Evolutionary conservation across 441 rosid species (phyloP).

Genomic region (Adansonia gregorii): DNA sequence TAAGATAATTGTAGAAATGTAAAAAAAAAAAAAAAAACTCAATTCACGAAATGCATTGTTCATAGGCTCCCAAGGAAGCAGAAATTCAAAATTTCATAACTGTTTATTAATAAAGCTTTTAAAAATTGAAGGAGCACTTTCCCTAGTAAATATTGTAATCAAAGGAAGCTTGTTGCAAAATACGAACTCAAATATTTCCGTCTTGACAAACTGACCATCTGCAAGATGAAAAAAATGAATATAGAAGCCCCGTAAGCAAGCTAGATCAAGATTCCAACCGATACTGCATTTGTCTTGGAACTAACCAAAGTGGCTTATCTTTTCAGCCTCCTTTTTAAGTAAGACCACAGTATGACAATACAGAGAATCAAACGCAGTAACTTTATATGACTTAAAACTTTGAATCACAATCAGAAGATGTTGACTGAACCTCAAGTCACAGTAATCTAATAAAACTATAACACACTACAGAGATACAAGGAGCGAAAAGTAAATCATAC

Average conservation of each 20-base stretch:
- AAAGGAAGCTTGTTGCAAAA: constrained; percentile 84
- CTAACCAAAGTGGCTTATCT: constrained; percentile 77
- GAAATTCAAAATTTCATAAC: constrained; percentile 37
- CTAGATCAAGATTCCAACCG: constrained; percentile 4
- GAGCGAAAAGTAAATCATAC: constrained; percentile 43
- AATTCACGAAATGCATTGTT: background rate
- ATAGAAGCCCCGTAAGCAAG: constrained; percentile 25
- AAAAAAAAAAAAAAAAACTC: background rate
- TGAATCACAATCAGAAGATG: background rate
- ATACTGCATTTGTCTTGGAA: constrained; percentile 27
- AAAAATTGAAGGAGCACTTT: constrained; percentile 73
- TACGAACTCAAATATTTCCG: constrained; percentile 67
- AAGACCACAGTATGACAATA: constrained; percentile 50
- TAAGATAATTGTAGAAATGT: constrained; percentile 8
- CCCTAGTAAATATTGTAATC: constrained; percentile 79
- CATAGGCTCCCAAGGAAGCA: constrained; percentile 20
- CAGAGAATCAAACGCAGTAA: background rate
- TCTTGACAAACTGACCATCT: constrained; percentile 86
- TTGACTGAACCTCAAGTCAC: background rate
- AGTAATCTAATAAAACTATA: background rate
- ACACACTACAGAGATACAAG: background rate
- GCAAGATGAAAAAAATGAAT: constrained; percentile 33
- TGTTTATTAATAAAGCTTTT: constrained; percentile 87
- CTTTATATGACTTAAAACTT: background rate
- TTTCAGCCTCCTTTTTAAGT: constrained; percentile 78